phyloP scores from a whole-genome alignment of 345 rosid genomes.

The Atalantia buxifolia region DNA sequence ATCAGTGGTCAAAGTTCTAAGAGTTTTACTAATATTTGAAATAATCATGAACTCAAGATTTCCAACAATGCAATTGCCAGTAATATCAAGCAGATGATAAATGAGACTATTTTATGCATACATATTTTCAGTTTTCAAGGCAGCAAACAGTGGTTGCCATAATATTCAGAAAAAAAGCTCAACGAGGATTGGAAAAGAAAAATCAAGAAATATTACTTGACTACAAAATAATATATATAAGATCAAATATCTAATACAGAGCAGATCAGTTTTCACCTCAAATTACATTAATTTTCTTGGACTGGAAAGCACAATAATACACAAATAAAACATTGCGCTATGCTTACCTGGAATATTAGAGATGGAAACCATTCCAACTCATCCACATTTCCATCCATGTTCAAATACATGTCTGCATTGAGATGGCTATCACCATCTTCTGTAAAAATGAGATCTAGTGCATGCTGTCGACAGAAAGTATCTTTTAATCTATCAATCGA shows the following conservation, averaged over 20 bases:
- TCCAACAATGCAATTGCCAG: not conserved
- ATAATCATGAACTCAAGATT: not conserved
- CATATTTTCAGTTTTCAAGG: not conserved
- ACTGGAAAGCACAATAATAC: not conserved
- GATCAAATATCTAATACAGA: not conserved
- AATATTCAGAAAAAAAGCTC: not conserved
- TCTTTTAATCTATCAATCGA: slow-evolving; percentile 91
- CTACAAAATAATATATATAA: not conserved
- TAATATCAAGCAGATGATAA: not conserved
- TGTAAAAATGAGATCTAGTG: slow-evolving; percentile 91
- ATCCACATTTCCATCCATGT: slow-evolving; percentile 72
- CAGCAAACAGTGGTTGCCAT: not conserved
- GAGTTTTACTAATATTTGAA: not conserved
- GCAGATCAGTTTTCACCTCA: not conserved
- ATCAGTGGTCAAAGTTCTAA: not conserved
- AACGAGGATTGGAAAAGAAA: not conserved
- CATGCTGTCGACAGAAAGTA: slow-evolving; percentile 94
- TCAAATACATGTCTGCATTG: slow-evolving; percentile 85
- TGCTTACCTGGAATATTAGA: slow-evolving; percentile 79
- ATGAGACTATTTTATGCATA: not conserved
- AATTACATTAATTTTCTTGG: not conserved
- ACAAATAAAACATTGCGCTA: not conserved
- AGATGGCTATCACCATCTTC: slow-evolving; percentile 98
- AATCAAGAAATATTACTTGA: not conserved
- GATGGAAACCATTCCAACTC: slow-evolving; percentile 89